A percentile compares a stretch with the other conserved stretches of the same genome.
Evolutionary conservation across 331 rosid genomes (phyloP).

Genomic region (Acacia concinna): DNA sequence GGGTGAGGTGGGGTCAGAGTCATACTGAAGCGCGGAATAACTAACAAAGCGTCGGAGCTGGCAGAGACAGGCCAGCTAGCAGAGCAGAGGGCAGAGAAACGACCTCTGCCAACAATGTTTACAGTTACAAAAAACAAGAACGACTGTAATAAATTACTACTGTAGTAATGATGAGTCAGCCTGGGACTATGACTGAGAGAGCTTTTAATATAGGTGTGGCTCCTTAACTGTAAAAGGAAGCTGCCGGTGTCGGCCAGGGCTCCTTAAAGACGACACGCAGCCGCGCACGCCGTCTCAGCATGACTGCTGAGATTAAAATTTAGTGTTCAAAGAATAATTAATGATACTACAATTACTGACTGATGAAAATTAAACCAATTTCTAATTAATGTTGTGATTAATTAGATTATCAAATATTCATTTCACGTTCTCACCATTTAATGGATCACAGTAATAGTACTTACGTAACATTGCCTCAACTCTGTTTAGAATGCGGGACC

Average conservation of each 20-base stretch:
- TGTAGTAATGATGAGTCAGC: not conserved
- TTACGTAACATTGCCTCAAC: not conserved
- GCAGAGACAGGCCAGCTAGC: not conserved
- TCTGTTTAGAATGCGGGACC: not conserved
- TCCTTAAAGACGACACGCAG: not conserved
- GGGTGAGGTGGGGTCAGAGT: not conserved
- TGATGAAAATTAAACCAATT: no score
- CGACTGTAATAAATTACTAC: not conserved
- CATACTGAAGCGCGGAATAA: not conserved
- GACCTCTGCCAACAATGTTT: not conserved
- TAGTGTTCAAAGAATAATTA: no score
- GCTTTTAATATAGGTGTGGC: not conserved
- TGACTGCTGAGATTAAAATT: not conserved
- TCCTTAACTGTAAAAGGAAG: not conserved
- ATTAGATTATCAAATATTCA: no score
- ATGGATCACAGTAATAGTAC: not conserved
- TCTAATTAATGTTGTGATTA: no score
- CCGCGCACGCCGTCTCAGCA: not conserved
- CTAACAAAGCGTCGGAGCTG: not conserved
- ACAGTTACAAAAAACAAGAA: not conserved
- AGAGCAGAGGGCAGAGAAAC: not conserved
- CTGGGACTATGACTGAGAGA: not conserved
- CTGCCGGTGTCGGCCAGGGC: conserved; percentile 26
- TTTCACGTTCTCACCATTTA: not conserved
- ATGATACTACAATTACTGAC: not conserved